Evolutionary conservation across 257 asterid genomes (phyloP).

Genomic region (Solanum habrochaites): DNA sequence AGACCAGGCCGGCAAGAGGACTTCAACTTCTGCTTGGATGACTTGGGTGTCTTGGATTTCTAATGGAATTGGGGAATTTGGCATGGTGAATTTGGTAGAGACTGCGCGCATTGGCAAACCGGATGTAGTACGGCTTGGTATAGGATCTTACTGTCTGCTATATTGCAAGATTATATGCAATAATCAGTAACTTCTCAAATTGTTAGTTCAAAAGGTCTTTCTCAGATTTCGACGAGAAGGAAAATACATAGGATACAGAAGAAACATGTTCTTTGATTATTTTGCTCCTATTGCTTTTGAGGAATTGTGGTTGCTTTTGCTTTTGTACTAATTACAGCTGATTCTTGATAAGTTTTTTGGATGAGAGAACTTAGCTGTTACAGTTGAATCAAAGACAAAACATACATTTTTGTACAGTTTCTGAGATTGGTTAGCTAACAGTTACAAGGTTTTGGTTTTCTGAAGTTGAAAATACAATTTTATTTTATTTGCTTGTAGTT

Average conservation of each 20-base stretch:
- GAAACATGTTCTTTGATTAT: neutral
- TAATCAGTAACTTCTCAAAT: no score
- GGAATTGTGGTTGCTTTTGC: neutral
- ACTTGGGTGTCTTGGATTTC: no score
- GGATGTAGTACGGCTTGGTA: neutral
- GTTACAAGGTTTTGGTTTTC: neutral
- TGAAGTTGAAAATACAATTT: no score
- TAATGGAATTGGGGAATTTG: neutral
- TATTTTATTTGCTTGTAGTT: neutral
- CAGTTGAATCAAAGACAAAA: neutral
- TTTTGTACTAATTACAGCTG: neutral
- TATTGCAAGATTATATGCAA: neutral
- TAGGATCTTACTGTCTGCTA: neutral
- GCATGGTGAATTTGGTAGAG: neutral
- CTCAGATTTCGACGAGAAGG: no score
- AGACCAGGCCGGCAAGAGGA: no score
- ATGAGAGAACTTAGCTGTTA: constrained; percentile 1
- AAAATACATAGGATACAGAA: neutral
- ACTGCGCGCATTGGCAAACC: neutral
- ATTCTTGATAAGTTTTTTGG: constrained; percentile 15
- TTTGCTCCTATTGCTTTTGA: neutral
- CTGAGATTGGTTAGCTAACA: neutral
- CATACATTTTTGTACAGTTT: neutral
- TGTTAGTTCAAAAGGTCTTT: neutral
- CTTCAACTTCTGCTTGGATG: no score